These are phyloP conservation scores for Capronia americana DNA, from an alignment of 2,329 filamentous ascomycete genomes.

Conservation along the genomic window DNA sequence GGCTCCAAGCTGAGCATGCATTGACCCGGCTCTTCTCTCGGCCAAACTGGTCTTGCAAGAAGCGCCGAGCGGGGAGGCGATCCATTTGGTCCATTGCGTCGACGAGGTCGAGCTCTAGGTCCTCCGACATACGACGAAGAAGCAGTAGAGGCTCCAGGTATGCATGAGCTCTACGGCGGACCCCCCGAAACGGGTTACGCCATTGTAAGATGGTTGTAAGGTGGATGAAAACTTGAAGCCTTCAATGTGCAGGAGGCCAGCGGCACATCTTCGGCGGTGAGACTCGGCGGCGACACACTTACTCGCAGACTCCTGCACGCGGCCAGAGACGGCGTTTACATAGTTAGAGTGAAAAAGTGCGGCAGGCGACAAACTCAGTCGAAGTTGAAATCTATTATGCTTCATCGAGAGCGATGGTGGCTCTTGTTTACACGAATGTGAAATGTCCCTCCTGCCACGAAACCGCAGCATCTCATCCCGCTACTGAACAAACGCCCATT, in stretches of 20 bases:
- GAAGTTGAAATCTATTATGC: slow-evolving; percentile 16
- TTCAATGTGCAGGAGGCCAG: not conserved
- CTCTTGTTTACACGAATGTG: slow-evolving; percentile 14
- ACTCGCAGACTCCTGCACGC: not conserved
- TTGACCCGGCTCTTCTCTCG: slow-evolving; percentile 25
- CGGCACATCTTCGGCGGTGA: not conserved
- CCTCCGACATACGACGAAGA: not conserved
- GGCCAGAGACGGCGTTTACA: not conserved
- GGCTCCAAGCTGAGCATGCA: not conserved
- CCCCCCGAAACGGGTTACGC: not conserved
- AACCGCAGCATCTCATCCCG: not conserved
- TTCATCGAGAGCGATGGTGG: slow-evolving; percentile 4
- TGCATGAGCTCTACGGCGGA: not conserved
- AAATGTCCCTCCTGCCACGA: not conserved
- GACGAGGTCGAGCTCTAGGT: not conserved
- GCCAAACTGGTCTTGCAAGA: slow-evolving; percentile 19
- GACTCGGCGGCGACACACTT: not conserved
- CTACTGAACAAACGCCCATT: slow-evolving; percentile 7
- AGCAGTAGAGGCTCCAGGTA: not conserved
- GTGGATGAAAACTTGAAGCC: not conserved
- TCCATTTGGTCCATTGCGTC: not conserved
- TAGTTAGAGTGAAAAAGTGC: not conserved
- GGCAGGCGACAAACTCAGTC: not conserved
- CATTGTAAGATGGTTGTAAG: not conserved
- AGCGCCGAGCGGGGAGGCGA: slow-evolving; percentile 18